phyloP scores from a whole-genome alignment of 169 alveolate species.

The Besnoitia besnoiti region DNA sequence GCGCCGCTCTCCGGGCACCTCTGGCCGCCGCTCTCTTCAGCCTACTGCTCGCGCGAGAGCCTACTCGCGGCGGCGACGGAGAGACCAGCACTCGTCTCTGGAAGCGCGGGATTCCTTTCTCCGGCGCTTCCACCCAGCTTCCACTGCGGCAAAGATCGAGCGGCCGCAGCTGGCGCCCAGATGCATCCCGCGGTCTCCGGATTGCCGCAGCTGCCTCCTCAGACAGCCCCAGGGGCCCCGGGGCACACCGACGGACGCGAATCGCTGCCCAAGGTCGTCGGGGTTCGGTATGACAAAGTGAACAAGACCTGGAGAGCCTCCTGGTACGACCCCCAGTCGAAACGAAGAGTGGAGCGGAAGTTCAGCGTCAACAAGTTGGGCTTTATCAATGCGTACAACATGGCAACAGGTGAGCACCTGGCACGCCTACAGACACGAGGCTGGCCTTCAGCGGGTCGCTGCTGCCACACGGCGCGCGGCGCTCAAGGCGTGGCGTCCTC shows the following conservation, averaged over 20 bases:
- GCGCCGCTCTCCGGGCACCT: neutral
- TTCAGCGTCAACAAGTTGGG: slow-evolving; percentile 56
- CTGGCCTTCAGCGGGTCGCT: too few species aligned
- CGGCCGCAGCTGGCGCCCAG: neutral
- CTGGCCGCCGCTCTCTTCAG: neutral
- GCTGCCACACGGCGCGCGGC: too few species aligned
- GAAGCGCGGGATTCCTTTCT: neutral
- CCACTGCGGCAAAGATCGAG: neutral
- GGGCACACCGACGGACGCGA: slow-evolving; percentile 8
- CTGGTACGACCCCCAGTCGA: slow-evolving; percentile 61
- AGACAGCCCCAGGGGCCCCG: neutral
- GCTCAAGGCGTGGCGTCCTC: too few species aligned
- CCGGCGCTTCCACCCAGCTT: neutral
- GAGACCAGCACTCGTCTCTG: neutral
- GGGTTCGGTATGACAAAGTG: slow-evolving; percentile 62
- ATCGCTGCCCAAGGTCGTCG: slow-evolving; percentile 56
- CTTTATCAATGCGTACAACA: slow-evolving; percentile 41
- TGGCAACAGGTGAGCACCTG: slow-evolving; percentile 48
- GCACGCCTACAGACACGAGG: neutral
- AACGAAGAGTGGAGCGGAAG: slow-evolving; percentile 56
- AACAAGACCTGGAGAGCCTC: slow-evolving; percentile 64
- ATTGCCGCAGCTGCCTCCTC: neutral
- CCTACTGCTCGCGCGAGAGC: slow-evolving; percentile 20
- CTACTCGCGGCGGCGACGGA: neutral
- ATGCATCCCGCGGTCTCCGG: neutral